Base-by-base conservation (phyloP, 2,329 filamentous ascomycete species). In the Leptographium wingfieldii region DNA sequence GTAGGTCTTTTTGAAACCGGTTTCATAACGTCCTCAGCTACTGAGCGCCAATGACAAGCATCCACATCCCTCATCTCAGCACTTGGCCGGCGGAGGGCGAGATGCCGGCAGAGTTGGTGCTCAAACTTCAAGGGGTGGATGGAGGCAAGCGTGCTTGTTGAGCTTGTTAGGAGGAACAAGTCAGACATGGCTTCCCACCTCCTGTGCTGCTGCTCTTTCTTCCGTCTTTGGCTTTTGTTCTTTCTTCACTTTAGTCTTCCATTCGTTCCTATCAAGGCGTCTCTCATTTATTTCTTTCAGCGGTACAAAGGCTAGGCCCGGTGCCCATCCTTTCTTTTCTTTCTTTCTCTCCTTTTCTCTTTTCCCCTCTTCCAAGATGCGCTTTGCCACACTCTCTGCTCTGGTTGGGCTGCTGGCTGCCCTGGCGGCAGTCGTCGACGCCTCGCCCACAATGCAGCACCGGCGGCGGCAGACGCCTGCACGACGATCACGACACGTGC, bases 381-480 rank as follows among this genome's bases (percentile, higher is more conserved):
- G 35, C 5, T 46, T 49, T 43, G 1, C 25, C 46, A 43, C 31
- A 12, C 27, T 22, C 43, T 56, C 12, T 53, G 43, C 43, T 31
- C 35, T 55, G 14, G 38, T 40, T 4, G 51, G 25, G 48, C 56
- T 66, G 40, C 58, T 69, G 49, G 64, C 68, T 67, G 64, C 68
- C 67, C 68, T 70, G 68, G 67, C 62, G 68, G 67, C 63, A 67
- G 67, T 63, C 61, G 63, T 59, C 55, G 65, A 62, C 48, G 66
- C 65, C n/a, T 64, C 62, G 16, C 65, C 67, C 55, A 60, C 64
- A 35, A 14, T 16, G 38, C 38, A 40, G 38, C 38, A 40, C 14
- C 38, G 14, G 54, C 51, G 52, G 12, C 56, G 51, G 57, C 25
- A 62, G 16, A 14, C 58, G 35, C 56, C 43, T 54, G n/a, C 31